Evolutionary conservation across 2,329 filamentous ascomycete genomes (phyloP), one percentile per base, ranked within the genome.

Genomic region (Sporothrix dimorphospora): DNA sequence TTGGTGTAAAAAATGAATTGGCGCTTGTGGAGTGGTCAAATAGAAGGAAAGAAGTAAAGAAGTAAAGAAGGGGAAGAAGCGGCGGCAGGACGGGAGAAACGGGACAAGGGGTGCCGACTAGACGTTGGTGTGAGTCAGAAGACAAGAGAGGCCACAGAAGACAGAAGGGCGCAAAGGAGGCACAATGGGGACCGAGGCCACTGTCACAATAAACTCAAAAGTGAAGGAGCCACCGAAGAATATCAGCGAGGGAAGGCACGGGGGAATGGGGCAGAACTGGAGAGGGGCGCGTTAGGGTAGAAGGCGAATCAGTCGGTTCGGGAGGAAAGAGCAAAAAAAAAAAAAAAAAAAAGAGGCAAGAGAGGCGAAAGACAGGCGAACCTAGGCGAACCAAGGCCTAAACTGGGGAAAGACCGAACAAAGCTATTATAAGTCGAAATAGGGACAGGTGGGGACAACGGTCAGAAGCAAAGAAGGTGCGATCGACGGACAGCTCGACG

Each of bases 81-180:
- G 69, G 47, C 47, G 34, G 40, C 49, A 55, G 59, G 61, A 38
- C 59, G 61, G 45, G 49, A 66, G 21, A 42, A 16, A 53, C 69
- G 69, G 69, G 59, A 66, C 47, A 61, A 71, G 55, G 69, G 30
- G 47, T 16, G 57, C n/a, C 70, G 49, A 55, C 57, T 24, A 24
- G 38, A 45, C 14, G 40, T 42, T 42, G 63, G 70, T 71, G 59
- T 71, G 70, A 71, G 70, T 71, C 70, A 71, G 61, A 71, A 42
- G 63, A 21, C 30, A 57, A 14, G 14, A 30, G 24, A 51, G 6
- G 21, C 55, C 9, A 38, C 38, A 19, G 38, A 49, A 19, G 38
- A 49, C 27, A 27, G 59, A n/a, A 51, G 27, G 24, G 42, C 63
- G 6, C 27, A 19, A 34, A 57, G 27, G 7, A 59, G 19, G 19